phyloP scores from a whole-genome alignment of 2,329 filamentous ascomycete genomes.

The Pseudogymnoascus sp. region DNA sequence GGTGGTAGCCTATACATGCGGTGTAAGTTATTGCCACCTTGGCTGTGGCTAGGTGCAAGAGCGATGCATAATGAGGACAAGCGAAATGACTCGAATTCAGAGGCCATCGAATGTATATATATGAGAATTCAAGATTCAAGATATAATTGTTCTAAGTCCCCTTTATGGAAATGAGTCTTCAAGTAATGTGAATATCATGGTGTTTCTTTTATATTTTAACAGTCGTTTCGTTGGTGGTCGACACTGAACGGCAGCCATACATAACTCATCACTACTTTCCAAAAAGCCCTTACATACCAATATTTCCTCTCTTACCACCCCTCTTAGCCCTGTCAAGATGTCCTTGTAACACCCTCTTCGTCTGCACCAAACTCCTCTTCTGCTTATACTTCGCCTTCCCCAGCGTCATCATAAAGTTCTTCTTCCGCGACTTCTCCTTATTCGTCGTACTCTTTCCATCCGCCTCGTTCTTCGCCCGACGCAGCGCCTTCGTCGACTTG shows the following conservation, averaged over 20 bases:
- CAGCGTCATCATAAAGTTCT: conserved; percentile 98
- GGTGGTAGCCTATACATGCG: background rate
- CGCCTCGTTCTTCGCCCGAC: conserved; percentile 77
- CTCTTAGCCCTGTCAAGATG: conserved; percentile 78
- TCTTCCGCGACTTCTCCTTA: conserved; percentile 90
- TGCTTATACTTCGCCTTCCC: conserved; percentile 94
- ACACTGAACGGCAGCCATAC: background rate
- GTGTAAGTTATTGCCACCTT: background rate
- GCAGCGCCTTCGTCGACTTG: conserved; percentile 74
- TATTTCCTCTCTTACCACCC: conserved; percentile 73
- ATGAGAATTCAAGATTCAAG: background rate
- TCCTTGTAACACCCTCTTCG: conserved; percentile 67
- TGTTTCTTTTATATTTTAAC: conserved; percentile 7
- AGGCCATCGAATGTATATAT: conserved; percentile 4
- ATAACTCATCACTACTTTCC: background rate
- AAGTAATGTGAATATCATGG: background rate
- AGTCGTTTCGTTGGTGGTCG: background rate
- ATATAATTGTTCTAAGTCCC: background rate
- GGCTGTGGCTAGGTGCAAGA: background rate
- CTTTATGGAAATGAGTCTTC: background rate
- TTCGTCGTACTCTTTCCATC: conserved; percentile 96
- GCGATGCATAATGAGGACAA: conserved; percentile 6
- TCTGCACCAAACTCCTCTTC: conserved; percentile 86
- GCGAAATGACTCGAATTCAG: background rate
- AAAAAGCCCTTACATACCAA: conserved; percentile 20